Evolutionary conservation across 2,329 filamentous ascomycete genomes (phyloP), one percentile per base, ranked within the genome.

Genomic region (Meredithiella fracta): DNA sequence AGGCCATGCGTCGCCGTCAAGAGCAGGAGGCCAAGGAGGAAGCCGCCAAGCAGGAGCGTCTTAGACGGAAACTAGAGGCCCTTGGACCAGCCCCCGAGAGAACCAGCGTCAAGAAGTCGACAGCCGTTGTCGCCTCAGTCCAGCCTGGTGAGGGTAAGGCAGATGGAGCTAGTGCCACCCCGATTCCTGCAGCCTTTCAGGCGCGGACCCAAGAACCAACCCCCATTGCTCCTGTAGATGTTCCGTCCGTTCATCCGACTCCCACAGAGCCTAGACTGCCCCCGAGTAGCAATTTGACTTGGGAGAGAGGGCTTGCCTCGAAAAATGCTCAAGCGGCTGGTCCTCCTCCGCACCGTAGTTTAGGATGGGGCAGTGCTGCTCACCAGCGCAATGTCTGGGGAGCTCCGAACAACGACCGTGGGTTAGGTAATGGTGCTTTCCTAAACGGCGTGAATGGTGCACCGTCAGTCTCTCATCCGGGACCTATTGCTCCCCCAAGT

Each of bases 351-450:
- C 54, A 55, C 4, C 42, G 54, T 9, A 47, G n/a, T 42, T 31
- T 56, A n/a, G 54, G 44, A 26, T 82, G 79, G 78, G 69, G 69
- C 2, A 40, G 47, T 26, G 63, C 69, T 26, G 37, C 68, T 38
- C 68, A 71, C 47, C 66, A 72, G 11, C 72, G 76, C 51, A 86
- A 83, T 64, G 82, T 89, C 17, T 90, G 85, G 85, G 85, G 81
- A 17, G 79, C 83, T 47, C 82, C 81, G n/a, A 79, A 79, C 55
- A 82, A 78, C 62, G 81, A 86, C 61, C 76, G 81, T 55, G 81
- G 79, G 9, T 79, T 90, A 20, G 85, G 85, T 2, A 90, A 90
- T 65, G 85, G 85, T 47, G 87, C 84, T 0, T 90, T 90, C 63
- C 80, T 77, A 57, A 26, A 71, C 72, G 47, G 65, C 73, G 34